phyloP scores from a whole-genome alignment of 768 basidiomycete genomes.

The Auricularia sp. region DNA sequence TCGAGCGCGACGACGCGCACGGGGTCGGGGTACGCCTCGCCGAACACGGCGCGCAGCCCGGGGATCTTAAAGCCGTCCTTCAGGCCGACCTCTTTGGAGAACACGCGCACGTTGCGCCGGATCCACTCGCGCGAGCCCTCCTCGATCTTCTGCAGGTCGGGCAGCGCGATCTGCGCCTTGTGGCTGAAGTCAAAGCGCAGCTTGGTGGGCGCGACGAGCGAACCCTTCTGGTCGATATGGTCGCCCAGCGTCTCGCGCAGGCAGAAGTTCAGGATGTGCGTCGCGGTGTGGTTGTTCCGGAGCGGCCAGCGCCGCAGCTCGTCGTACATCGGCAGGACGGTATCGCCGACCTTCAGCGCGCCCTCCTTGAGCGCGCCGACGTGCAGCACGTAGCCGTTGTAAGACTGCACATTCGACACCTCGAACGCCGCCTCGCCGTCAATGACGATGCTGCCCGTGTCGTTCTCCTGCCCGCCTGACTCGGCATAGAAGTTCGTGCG shows the following conservation, averaged over 20 bases:
- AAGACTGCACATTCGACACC: constrained; percentile 87
- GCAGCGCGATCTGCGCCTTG: constrained; percentile 70
- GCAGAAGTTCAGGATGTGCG: constrained; percentile 92
- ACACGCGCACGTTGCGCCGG: constrained; percentile 78
- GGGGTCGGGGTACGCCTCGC: constrained; percentile 95
- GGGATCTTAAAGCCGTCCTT: constrained; percentile 74
- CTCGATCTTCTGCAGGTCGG: constrained; percentile 79
- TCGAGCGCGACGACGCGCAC: constrained; percentile 91
- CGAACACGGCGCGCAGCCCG: constrained; percentile 94
- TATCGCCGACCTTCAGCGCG: constrained; percentile 61
- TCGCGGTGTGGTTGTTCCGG: constrained; percentile 96
- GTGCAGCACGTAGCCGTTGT: constrained; percentile 92
- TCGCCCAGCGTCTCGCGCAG: constrained; percentile 92
- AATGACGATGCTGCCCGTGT: constrained; percentile 90
- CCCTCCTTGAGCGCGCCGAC: constrained; percentile 89
- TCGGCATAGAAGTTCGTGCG: constrained; percentile 96
- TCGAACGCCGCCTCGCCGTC: constrained; percentile 88
- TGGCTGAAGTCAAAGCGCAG: constrained; percentile 98
- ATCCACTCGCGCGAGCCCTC: constrained; percentile 82
- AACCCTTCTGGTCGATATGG: constrained; percentile 97
- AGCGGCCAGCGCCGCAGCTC: constrained; percentile 95
- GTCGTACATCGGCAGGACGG: constrained; percentile 85
- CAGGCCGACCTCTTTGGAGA: constrained; percentile 75
- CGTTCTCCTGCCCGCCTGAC: constrained; percentile 93
- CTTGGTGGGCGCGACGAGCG: constrained; percentile 90